Conservation (phyloP, 768 basidiomycete genomes). For the Pisolithus tinctorius region DNA sequence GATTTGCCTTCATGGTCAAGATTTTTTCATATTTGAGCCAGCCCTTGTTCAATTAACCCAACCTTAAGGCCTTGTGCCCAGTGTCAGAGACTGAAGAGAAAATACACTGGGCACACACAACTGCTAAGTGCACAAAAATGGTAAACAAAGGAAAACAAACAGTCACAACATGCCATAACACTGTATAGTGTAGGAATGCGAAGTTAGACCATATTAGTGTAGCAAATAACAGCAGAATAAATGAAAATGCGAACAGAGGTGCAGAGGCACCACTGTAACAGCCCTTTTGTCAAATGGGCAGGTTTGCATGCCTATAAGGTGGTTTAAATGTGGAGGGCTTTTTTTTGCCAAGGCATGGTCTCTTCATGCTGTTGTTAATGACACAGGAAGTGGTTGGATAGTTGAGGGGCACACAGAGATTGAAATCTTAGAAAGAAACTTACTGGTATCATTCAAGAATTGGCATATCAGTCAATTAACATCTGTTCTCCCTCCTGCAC, state of each 20-base stretch:
- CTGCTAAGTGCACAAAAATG: no score
- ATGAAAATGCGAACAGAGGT: no score
- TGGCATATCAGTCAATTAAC: background rate
- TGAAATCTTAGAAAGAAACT: conserved; percentile 2
- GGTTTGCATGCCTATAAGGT: conserved; percentile 20
- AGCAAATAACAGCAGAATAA: no score
- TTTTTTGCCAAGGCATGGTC: conserved; percentile 18
- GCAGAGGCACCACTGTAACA: no score
- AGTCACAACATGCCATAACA: no score
- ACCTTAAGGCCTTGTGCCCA: no score
- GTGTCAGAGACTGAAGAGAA: no score
- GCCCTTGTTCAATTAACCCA: no score
- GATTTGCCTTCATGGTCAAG: conserved; percentile 13
- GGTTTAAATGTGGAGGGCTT: conserved; percentile 12
- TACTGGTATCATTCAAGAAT: conserved; percentile 8
- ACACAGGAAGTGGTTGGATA: conserved; percentile 10
- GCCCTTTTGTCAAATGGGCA: background rate
- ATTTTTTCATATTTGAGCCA: conserved; percentile 29
- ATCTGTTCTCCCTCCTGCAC: conserved; percentile 5
- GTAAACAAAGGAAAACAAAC: no score
- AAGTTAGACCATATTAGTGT: no score
- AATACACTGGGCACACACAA: no score
- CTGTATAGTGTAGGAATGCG: no score
- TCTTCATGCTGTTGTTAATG: conserved; percentile 1
- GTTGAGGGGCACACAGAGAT: conserved; percentile 7